Evolutionary conservation across 2,329 filamentous ascomycete genomes (phyloP), one percentile per base, ranked within the genome.

Genomic region (Cordyceps militaris): DNA sequence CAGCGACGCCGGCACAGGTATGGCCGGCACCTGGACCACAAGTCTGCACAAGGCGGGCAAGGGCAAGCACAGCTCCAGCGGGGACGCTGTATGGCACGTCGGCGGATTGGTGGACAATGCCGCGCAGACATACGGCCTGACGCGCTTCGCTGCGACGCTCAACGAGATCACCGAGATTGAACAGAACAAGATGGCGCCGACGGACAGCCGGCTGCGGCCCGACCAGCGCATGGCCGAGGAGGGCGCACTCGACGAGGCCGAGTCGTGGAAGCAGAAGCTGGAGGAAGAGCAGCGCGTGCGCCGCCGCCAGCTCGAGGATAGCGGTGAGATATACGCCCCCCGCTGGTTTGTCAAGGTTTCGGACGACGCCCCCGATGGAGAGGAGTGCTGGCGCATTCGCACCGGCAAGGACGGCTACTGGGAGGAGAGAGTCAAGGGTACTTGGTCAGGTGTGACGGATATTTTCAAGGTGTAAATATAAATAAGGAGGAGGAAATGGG

Each of bases 161-260:
- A 99, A 99, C 66, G 90, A 99, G 72, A 80, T 96, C 60, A 97
- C 94, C 0, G 66, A 80, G 0, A 77, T 96, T 6, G 94, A 99
- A 71, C 77, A 85, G 59, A 83, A 78, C 4, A 85, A 84, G 59
- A 73, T 97, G 16, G 86, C 94, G 3, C 81, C 84, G 0, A 97
- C 93, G 0, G 94, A 99, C 73, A 88, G 83, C 34, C 79, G 94
- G 26, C 75, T 97, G 42, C 80, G 94, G 16, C 92, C 91, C 3
- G 94, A 99, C 68, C 94, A 97, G 75, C 81, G 89, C 14, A 84
- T 91, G 2, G 83, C 89, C 3, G 94, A 99, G 73, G 78, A 87
- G 46, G 91, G 92, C 14, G 84, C 89, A 53, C 74, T 96, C 14
- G 93, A 97, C 65, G 79, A 82, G 6, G 94, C 94, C 0, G 94